Base-by-base conservation (phyloP, 345 rosid species). In the Pistacia atlantica region DNA sequence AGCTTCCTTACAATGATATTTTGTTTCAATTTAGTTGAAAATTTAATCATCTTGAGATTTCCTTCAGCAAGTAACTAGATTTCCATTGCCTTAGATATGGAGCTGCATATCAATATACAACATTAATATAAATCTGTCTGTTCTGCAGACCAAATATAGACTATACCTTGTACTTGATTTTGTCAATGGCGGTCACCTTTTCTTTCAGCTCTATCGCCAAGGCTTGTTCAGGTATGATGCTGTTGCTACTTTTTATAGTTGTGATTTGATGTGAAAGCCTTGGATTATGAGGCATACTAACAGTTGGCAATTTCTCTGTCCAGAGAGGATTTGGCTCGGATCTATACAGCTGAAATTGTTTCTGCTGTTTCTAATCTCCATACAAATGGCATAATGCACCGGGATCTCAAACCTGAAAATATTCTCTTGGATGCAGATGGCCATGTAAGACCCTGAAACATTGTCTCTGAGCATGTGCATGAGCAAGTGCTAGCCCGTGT, bases 361-460 rank as follows among this genome's bases (percentile, higher is more conserved):
- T 87, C 81, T 78, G 83, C 86, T 7, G 82, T 85, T 48, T 73
- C 75, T 73, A 86, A 85, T 78, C 84, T 85, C 72, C 90, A 83
- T 62, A 76, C 79, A 38, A 78, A 80, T 60, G 84, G 86, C 69
- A 81, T 83, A 73, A 85, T 85, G 88, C 88, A 85, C 45, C 81
- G 88, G 67, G 88, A 85, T 69, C 84, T 82, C 65, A 83, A 85
- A 80, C 87, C 88, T 62, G 90, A 85, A 83, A 83, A 81, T 77
- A 76, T 81, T 70, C 84, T 83, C 49, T 48, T 81, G 64, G 86
- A 80, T 76, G 75, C 77, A 20, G 87, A 80, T 76, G 86, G 84
- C 61, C 86, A 81, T 76, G 88, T 85, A 80, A 75, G 58, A 48
- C 25, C 69, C 70, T 49, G 67, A 59, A 69, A 56, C 31, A 17